phyloP scores from a whole-genome alignment of 2,329 filamentous ascomycete species.

The Pseudocercospora fijiensis region DNA sequence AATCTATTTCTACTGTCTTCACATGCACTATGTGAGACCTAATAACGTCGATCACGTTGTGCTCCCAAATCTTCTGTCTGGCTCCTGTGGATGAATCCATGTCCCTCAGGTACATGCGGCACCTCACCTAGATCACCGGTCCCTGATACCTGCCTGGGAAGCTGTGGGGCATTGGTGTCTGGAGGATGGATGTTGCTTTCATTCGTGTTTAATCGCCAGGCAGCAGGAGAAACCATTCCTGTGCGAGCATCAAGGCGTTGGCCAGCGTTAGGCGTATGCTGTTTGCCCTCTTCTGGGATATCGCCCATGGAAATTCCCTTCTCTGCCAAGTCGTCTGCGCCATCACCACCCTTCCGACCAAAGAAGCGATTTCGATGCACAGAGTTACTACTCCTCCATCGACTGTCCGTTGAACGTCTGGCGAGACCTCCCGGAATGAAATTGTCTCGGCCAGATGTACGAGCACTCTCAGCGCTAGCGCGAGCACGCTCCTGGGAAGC shows the following conservation, averaged over 20 bases:
- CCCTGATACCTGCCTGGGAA: slow-evolving; percentile 21
- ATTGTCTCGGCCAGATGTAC: slow-evolving; percentile 30
- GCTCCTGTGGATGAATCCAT: slow-evolving; percentile 23
- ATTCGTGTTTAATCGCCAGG: slow-evolving; percentile 34
- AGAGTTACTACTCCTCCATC: slow-evolving; percentile 39
- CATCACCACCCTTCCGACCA: slow-evolving; percentile 42
- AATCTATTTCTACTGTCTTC: slow-evolving; percentile 5
- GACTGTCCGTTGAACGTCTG: slow-evolving; percentile 31
- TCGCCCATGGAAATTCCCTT: slow-evolving; percentile 37
- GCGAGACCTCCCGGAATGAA: slow-evolving; percentile 31
- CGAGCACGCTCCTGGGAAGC: slow-evolving; percentile 22
- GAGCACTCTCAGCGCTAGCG: slow-evolving; percentile 32
- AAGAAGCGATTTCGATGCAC: slow-evolving; percentile 64
- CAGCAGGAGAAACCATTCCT: slow-evolving; percentile 35
- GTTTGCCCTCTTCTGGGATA: slow-evolving; percentile 37
- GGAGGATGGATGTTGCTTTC: slow-evolving; percentile 32
- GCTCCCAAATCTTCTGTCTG: slow-evolving; percentile 33
- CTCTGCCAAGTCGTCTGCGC: slow-evolving; percentile 37
- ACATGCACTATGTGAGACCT: not conserved
- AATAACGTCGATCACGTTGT: slow-evolving; percentile 4
- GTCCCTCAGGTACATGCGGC: slow-evolving; percentile 20
- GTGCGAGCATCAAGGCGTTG: slow-evolving; percentile 35
- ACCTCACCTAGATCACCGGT: slow-evolving; percentile 24
- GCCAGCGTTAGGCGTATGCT: slow-evolving; percentile 12
- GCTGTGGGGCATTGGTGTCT: slow-evolving; percentile 14